These are phyloP conservation scores for Mortierella sp. DNA, from an alignment of 371 early-diverging fungal genomes.

Conservation along the genomic window DNA sequence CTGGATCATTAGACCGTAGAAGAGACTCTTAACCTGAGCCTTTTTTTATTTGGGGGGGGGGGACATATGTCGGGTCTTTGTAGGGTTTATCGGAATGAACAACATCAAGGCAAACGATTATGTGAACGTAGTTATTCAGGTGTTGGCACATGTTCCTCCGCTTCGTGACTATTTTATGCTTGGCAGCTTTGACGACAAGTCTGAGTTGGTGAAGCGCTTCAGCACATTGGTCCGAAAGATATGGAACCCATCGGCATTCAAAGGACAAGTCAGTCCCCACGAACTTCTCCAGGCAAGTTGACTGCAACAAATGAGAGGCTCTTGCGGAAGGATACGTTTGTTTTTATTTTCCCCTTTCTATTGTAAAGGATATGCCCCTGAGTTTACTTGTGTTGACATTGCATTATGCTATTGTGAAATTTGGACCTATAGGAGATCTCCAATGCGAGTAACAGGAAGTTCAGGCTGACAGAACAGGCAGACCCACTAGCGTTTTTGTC, in stretches of 20 bases:
- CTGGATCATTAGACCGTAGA: neutral
- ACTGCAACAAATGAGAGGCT: neutral
- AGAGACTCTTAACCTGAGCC: constrained; percentile 5
- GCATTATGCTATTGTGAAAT: too few species aligned
- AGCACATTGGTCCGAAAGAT: constrained; percentile 88
- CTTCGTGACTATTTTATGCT: constrained; percentile 88
- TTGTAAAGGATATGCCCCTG: neutral
- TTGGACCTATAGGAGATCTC: constrained; percentile 74
- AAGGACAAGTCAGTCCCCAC: constrained; percentile 97
- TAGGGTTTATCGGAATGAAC: constrained; percentile 94
- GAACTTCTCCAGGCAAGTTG: constrained; percentile 84
- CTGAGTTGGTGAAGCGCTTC: constrained; percentile 77
- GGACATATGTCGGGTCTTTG: too few species aligned
- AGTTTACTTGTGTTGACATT: too few species aligned
- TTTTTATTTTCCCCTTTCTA: too few species aligned
- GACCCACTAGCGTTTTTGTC: constrained; percentile 93
- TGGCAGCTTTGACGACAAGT: constrained; percentile 65
- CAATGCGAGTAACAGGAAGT: constrained; percentile 84
- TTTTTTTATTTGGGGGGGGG: neutral
- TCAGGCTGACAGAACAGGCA: constrained; percentile 82
- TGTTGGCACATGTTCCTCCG: constrained; percentile 86
- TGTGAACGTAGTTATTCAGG: constrained; percentile 94
- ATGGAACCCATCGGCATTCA: constrained; percentile 95
- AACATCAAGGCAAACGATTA: constrained; percentile 97
- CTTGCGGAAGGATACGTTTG: too few species aligned